Conservation (phyloP, 768 basidiomycete species). For the Kwoniella botswanensis region DNA sequence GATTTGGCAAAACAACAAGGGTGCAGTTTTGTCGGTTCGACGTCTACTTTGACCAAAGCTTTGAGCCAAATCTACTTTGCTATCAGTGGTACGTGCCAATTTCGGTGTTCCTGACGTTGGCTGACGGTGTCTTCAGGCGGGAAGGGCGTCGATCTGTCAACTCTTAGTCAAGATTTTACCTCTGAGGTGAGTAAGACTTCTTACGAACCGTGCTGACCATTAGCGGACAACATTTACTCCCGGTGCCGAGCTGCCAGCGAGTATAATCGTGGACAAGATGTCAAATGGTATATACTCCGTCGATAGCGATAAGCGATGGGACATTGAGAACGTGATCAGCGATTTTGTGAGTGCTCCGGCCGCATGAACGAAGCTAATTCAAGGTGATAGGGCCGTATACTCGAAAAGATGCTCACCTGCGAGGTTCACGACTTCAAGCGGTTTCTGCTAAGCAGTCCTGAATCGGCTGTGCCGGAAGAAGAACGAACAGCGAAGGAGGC, state of each 20-base stretch:
- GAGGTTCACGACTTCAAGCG: slow-evolving; percentile 68
- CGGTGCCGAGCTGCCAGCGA: slow-evolving; percentile 77
- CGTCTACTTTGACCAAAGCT: slow-evolving; percentile 83
- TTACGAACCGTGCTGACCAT: slow-evolving; percentile 16
- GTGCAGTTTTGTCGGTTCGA: slow-evolving; percentile 78
- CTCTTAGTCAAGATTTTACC: slow-evolving; percentile 68
- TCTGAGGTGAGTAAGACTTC: slow-evolving; percentile 62
- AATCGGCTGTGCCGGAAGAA: slow-evolving; percentile 52
- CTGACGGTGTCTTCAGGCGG: slow-evolving; percentile 49
- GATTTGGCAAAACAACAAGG: slow-evolving; percentile 67
- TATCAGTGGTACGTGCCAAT: slow-evolving; percentile 65
- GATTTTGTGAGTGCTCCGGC: slow-evolving; percentile 49
- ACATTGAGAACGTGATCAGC: slow-evolving; percentile 56
- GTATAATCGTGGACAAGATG: slow-evolving; percentile 68
- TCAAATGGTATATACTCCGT: slow-evolving; percentile 55
- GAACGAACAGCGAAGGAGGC: slow-evolving; percentile 65
- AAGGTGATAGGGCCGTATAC: slow-evolving; percentile 72
- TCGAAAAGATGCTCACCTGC: slow-evolving; percentile 85
- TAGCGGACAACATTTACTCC: slow-evolving; percentile 72
- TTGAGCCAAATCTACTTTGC: slow-evolving; percentile 87
- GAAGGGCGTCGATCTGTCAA: slow-evolving; percentile 68
- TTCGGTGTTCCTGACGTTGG: not conserved
- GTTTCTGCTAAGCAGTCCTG: slow-evolving; percentile 58
- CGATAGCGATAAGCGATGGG: slow-evolving; percentile 59
- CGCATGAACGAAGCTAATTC: not conserved